Evolutionary conservation across 208 protist genomes (phyloP).

Genomic region (Acanthamoeba castellanii): DNA sequence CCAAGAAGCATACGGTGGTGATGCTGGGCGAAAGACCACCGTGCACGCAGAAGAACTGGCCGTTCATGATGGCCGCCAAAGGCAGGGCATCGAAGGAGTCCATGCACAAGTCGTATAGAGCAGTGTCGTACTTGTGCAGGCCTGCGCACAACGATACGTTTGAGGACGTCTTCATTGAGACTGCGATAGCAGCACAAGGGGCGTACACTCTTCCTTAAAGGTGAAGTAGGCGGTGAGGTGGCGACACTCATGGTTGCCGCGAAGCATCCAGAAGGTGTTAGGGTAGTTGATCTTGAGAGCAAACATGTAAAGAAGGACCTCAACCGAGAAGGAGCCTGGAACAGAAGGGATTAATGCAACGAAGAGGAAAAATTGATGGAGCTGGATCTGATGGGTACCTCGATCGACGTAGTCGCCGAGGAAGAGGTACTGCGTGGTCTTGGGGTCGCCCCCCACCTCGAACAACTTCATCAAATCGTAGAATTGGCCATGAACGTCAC

Average conservation of each 20-base stretch:
- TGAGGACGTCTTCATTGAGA: not conserved
- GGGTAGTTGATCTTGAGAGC: constrained; percentile 96
- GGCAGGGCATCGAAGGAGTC: constrained; percentile 91
- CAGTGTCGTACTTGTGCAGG: constrained; percentile 88
- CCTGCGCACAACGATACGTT: constrained; percentile 43
- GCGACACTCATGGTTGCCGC: constrained; percentile 98
- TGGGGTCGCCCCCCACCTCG: constrained; percentile 93
- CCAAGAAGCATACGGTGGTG: constrained; percentile 80
- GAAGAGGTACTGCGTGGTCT: constrained; percentile 94
- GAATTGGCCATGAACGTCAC: constrained; percentile 98
- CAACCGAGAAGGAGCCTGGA: constrained; percentile 63
- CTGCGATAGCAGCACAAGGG: not conserved
- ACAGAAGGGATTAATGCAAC: not conserved
- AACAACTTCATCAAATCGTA: constrained; percentile 97
- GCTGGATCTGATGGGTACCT: constrained; percentile 82
- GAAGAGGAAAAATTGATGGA: not conserved
- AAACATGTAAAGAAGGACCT: constrained; percentile 93
- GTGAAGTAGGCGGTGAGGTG: constrained; percentile 98
- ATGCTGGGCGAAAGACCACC: constrained; percentile 90
- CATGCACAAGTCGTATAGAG: constrained; percentile 87
- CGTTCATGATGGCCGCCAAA: constrained; percentile 90
- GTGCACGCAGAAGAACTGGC: constrained; percentile 91
- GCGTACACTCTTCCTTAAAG: constrained; percentile 96
- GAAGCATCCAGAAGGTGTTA: constrained; percentile 93
- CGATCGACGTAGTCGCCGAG: constrained; percentile 96